These are phyloP conservation scores for Sphagnurus paluster DNA, from an alignment of 1,284 basidiomycete species.

Conservation along the genomic window DNA sequence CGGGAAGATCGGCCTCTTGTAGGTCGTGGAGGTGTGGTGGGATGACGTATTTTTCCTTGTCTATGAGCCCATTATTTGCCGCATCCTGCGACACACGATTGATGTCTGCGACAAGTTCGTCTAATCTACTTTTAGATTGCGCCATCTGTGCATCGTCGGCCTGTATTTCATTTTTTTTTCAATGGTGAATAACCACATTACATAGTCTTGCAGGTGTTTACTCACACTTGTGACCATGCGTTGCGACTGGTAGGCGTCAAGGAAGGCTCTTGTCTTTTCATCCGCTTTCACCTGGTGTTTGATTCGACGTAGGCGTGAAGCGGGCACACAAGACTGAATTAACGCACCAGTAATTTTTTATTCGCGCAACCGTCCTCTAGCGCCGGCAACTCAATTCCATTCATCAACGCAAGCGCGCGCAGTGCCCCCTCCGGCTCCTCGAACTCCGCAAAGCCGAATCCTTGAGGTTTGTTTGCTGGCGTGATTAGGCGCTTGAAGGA, in stretches of 20 bases:
- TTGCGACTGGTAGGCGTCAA: constrained; percentile 82
- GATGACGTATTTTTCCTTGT: constrained; percentile 82
- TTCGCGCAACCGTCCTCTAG: constrained; percentile 81
- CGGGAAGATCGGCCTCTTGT: constrained; percentile 93
- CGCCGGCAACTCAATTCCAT: constrained; percentile 84
- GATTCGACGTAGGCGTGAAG: constrained; percentile 39
- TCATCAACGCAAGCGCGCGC: constrained; percentile 78
- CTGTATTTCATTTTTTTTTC: constrained; percentile 34
- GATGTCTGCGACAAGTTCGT: constrained; percentile 59
- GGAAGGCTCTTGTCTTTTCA: constrained; percentile 85
- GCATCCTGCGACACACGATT: constrained; percentile 65
- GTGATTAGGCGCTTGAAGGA: constrained; percentile 90
- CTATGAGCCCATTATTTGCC: constrained; percentile 63
- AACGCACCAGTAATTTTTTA: constrained; percentile 83
- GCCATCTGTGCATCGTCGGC: constrained; percentile 57
- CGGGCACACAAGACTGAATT: constrained; percentile 18
- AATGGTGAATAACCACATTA: constrained; percentile 1
- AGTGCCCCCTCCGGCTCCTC: constrained; percentile 88
- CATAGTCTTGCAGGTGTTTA: constrained; percentile 19
- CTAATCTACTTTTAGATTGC: constrained; percentile 57
- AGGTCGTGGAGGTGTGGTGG: constrained; percentile 94
- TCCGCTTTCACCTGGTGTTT: constrained; percentile 81
- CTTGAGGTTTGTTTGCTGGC: constrained; percentile 88
- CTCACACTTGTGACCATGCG: constrained; percentile 80
- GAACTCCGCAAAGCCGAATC: constrained; percentile 93